Evolutionary conservation across 768 basidiomycete genomes (phyloP).

Genomic region (Leucogyrophana mollusca): DNA sequence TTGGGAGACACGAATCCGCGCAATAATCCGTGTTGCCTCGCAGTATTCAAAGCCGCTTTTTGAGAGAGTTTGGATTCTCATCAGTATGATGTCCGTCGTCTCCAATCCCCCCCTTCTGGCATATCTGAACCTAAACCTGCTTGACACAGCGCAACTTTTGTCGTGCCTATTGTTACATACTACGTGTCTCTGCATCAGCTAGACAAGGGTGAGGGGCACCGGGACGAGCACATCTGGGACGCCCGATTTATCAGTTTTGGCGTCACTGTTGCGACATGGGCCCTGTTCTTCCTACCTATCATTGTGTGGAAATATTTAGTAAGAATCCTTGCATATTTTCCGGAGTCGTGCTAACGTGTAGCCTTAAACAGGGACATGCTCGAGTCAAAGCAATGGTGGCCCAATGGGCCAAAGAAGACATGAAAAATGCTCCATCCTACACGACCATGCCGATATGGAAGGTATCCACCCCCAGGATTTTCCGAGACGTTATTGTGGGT

Average conservation of each 20-base stretch:
- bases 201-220: constrained; percentile 1
- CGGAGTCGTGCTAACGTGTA: neutral
- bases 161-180: constrained; percentile 40
- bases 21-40: constrained; percentile 33
- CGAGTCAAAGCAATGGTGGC: constrained; percentile 36
- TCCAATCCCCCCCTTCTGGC: neutral
- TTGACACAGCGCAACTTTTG: constrained; percentile 33
- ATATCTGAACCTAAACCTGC: constrained; percentile 3
- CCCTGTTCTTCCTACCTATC: constrained; percentile 41
- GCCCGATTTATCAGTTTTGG: constrained; percentile 36
- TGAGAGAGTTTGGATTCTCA: constrained; percentile 41
- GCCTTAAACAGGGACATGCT: constrained; percentile 37
- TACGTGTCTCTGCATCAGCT: constrained; percentile 25
- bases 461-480: constrained; percentile 39
- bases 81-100: constrained; percentile 38
- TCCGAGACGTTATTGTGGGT: constrained; percentile 35
- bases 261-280: constrained; percentile 34
- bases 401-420: constrained; percentile 41
- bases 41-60: constrained; percentile 43
- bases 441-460: constrained; percentile 38
- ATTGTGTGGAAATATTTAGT: constrained; percentile 46
- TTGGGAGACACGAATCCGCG: constrained; percentile 43
- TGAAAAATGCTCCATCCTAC: constrained; percentile 21
- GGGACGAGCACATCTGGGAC: constrained; percentile 25
- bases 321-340: neutral